These are phyloP conservation scores for Capronia coronata DNA, from an alignment of 2,329 filamentous ascomycete species.

Conservation along the genomic window DNA sequence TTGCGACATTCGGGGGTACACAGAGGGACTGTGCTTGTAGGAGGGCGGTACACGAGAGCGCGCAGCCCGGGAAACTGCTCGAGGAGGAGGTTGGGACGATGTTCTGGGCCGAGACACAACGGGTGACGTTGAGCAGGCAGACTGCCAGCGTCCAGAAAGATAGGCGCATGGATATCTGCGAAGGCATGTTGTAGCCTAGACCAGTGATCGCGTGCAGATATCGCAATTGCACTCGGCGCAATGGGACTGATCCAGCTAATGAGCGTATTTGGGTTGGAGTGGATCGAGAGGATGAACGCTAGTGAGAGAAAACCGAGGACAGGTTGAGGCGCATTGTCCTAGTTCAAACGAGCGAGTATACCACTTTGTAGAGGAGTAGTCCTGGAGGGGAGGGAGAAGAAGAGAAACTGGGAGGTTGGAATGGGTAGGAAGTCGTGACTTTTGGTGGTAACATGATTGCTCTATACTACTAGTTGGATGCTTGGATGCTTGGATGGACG, in stretches of 20 bases:
- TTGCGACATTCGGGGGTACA: conserved; percentile 51
- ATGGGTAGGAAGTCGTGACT: no score
- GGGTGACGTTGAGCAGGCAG: conserved; percentile 27
- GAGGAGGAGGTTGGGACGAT: conserved; percentile 37
- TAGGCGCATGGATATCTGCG: conserved; percentile 4
- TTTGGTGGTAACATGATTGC: no score
- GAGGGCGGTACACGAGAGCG: conserved; percentile 52
- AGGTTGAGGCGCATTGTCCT: conserved; percentile 5
- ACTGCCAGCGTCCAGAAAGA: conserved; percentile 21
- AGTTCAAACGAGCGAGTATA: conserved; percentile 14
- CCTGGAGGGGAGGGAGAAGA: not conserved
- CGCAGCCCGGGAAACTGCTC: conserved; percentile 56
- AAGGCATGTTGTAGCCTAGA: not conserved
- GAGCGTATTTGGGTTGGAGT: conserved; percentile 7
- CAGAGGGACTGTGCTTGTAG: conserved; percentile 67
- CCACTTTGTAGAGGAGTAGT: not conserved
- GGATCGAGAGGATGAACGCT: not conserved
- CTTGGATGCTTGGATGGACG: not conserved
- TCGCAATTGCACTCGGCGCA: not conserved
- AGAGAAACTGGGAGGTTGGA: not conserved
- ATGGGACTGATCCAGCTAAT: not conserved
- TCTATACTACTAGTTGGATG: not conserved
- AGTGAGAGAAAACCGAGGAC: conserved; percentile 5
- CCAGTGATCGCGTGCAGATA: not conserved
- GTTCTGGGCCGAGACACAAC: conserved; percentile 27